phyloP scores from a whole-genome alignment of 257 asterid genomes.

The Jasminum sambac region DNA sequence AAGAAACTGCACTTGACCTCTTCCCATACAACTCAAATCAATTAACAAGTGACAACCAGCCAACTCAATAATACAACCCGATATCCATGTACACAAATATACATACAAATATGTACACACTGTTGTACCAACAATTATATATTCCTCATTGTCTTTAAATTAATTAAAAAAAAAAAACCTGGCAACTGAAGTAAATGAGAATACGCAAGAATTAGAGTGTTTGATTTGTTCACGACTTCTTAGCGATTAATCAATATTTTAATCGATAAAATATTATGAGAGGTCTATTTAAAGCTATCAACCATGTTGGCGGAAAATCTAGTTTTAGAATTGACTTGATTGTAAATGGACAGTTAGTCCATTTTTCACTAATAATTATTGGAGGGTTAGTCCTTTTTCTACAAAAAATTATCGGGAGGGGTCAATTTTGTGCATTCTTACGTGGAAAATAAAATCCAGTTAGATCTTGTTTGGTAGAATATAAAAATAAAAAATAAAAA shows the following conservation, averaged over 20 bases:
- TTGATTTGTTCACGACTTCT: conserved; percentile 12
- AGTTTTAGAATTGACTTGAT: not conserved
- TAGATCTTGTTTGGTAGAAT: no score
- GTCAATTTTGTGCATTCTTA: no score
- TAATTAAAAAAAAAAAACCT: no score
- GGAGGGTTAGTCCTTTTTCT: not conserved
- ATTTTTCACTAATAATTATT: no score
- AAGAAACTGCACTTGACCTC: not conserved
- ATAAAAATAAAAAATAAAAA: no score
- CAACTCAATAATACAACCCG: not conserved
- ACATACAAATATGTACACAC: not conserved
- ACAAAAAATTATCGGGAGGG: not conserved
- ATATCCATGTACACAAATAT: not conserved
- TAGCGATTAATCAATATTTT: conserved; percentile 9
- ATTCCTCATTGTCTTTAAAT: not conserved
- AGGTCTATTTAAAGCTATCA: not conserved
- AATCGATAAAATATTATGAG: not conserved
- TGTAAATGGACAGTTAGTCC: not conserved
- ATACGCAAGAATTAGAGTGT: not conserved
- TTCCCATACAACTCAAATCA: not conserved
- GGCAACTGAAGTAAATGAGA: not conserved
- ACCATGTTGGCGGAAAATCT: not conserved
- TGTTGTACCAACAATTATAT: not conserved
- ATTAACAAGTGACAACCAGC: not conserved
- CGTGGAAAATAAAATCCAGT: no score